A percentile compares a stretch with the other conserved stretches of the same genome.
These are phyloP conservation scores for Filosporella fistucella DNA, from an alignment of 495 filamentous ascomycete genomes.

Conservation along the genomic window DNA sequence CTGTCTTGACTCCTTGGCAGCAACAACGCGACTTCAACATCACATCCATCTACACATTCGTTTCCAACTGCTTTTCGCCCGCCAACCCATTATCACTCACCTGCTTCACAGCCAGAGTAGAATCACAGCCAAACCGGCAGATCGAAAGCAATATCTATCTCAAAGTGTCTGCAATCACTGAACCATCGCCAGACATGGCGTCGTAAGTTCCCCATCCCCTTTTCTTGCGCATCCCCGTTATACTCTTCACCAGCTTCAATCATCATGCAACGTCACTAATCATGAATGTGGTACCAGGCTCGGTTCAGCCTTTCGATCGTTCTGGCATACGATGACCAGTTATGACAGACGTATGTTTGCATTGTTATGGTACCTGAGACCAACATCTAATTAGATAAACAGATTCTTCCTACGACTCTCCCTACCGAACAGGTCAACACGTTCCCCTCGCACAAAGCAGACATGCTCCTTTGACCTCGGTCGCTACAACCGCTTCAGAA, in stretches of 20 bases:
- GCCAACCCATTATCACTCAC: background rate
- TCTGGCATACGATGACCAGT: constrained; percentile 96
- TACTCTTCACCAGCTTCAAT: background rate
- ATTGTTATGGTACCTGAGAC: constrained; percentile 36
- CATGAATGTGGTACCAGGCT: constrained; percentile 10
- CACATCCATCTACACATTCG: background rate
- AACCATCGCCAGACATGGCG: constrained; percentile 26
- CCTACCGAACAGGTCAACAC: constrained; percentile 77
- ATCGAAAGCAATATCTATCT: background rate
- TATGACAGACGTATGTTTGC: constrained; percentile 51
- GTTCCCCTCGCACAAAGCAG: constrained; percentile 71
- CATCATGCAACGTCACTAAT: constrained; percentile 12
- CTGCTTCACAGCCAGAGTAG: too few species aligned
- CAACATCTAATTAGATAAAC: constrained; percentile 37
- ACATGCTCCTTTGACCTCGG: constrained; percentile 67
- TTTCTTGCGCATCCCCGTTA: constrained; percentile 1
- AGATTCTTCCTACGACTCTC: constrained; percentile 82
- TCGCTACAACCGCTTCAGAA: constrained; percentile 72
- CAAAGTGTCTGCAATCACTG: constrained; percentile 22
- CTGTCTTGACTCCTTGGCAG: background rate
- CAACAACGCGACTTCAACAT: background rate
- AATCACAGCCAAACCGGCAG: constrained; percentile 15
- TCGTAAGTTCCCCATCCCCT: constrained; percentile 21
- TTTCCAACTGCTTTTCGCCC: background rate
- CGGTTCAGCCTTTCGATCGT: constrained; percentile 54